Evolutionary conservation across 768 basidiomycete species (phyloP).

Genomic region (Chalciporus pseudorubinellus): DNA sequence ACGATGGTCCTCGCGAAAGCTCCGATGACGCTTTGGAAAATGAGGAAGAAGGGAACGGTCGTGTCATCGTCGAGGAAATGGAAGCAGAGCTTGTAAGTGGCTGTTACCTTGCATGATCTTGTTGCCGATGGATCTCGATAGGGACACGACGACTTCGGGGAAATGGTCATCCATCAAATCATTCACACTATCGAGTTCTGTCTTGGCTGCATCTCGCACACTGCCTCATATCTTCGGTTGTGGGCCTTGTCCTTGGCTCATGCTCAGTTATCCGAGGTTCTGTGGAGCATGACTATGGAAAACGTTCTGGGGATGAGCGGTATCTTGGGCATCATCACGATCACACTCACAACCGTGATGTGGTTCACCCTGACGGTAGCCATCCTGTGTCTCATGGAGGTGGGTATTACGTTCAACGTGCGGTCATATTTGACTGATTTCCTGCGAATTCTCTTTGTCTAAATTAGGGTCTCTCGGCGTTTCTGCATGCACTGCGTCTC

Average conservation of each 20-base stretch:
- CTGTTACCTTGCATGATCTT: slow-evolving; percentile 7
- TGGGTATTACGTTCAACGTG: slow-evolving; percentile 38
- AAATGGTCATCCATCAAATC: slow-evolving; percentile 93
- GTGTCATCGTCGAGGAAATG: slow-evolving; percentile 68
- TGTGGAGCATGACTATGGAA: slow-evolving; percentile 86
- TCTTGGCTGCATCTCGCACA: slow-evolving; percentile 97
- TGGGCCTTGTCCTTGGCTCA: slow-evolving; percentile 99
- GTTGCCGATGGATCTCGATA: slow-evolving; percentile 27
- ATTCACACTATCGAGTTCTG: slow-evolving; percentile 99
- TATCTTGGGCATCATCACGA: slow-evolving; percentile 54
- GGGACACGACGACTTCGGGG: slow-evolving; percentile 90
- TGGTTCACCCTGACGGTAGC: slow-evolving; percentile 81
- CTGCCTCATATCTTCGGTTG: slow-evolving; percentile 87
- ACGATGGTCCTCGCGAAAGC: slow-evolving; percentile 53
- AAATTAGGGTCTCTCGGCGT: slow-evolving; percentile 84
- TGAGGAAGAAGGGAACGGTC: slow-evolving; percentile 80
- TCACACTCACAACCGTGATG: slow-evolving; percentile 51
- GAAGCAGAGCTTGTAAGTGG: slow-evolving; percentile 68
- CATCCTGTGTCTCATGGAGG: slow-evolving; percentile 95
- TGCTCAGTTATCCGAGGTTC: slow-evolving; percentile 92
- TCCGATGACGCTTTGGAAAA: slow-evolving; percentile 66
- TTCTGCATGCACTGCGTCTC: slow-evolving; percentile 91
- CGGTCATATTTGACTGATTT: slow-evolving; percentile 7
- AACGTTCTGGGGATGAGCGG: slow-evolving; percentile 58
- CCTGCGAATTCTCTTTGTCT: not conserved